Base-by-base conservation (phyloP, 179 eudicot genomes). In the Actinidia chinensis region DNA sequence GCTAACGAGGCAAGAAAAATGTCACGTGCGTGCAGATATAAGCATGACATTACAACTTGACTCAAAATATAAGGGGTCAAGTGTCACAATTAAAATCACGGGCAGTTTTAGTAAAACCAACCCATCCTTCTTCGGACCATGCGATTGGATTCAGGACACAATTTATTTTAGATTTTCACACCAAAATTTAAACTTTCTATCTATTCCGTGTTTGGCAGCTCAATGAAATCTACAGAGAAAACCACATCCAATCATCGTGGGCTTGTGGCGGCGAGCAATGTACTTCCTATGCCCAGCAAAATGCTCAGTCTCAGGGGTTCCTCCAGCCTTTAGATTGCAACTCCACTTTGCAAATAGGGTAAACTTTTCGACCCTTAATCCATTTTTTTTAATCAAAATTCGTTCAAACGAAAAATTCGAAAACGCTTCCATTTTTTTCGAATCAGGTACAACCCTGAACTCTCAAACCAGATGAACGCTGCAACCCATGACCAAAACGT, bases 281-380 rank as follows among this genome's bases (percentile, higher is more conserved):
- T 78, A 85, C 78, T 78, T 74, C 84, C 43, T 91, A 77, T 65
- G 81, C 44, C 18, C 97, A 87, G 25, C 95, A 90, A 17, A 95
- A 88, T 78, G 55, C 91, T 81, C 98, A 92, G n/a, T 85, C 94
- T 60, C 97, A 91, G 74, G 90, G 85, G 33, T 87, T 93, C 84
- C 90, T 90, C 82, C 94, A 94, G 77, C 87, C 96, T 69, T 73
- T 93, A 0, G 92, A 80, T 5, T 94, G 97, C 89, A 87, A 87
- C 76, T 85, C 94, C 80, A 85, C 75, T 73, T 79, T 92, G 78
- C 97, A 94, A 84, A 87, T 91, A 22, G 98, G 98, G 98, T 94
- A 90, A 63, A 3, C n/a, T 13, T 81, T n/a, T 63, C 33, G 65
- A 42, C 47, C 47, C 58, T 43, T 36, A 36, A 36, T 36, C 3